Percentiles rank a stretch among this genome's conserved stretches.
phyloP scores from a whole-genome alignment of 129 eudicot genomes.

The Cynara cardunculus region DNA sequence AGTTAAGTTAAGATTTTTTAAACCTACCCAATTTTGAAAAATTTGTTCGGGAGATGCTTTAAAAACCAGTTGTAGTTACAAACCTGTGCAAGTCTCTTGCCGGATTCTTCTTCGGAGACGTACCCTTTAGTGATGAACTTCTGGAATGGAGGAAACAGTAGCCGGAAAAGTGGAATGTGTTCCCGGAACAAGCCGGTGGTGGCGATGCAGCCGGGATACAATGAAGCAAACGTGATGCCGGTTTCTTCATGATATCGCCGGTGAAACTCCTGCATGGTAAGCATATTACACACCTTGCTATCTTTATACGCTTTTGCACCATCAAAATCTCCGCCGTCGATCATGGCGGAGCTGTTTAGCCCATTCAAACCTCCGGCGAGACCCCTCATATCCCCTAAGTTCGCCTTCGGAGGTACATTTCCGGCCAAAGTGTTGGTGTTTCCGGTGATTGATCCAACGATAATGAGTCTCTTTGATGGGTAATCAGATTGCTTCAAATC shows the following conservation, averaged over 20 bases:
- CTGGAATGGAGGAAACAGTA: slow-evolving; percentile 86
- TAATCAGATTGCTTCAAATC: slow-evolving; percentile 80
- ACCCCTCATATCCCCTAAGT: slow-evolving; percentile 76
- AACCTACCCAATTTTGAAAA: too few species aligned
- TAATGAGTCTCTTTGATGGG: slow-evolving; percentile 72
- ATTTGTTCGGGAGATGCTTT: too few species aligned
- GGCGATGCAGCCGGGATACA: slow-evolving; percentile 94
- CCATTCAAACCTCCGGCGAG: slow-evolving; percentile 66
- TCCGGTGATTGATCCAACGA: slow-evolving; percentile 85
- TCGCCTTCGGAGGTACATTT: slow-evolving; percentile 82
- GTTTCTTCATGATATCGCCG: slow-evolving; percentile 85
- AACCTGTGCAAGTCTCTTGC: slow-evolving; percentile 97
- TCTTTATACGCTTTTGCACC: slow-evolving; percentile 92
- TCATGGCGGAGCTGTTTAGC: slow-evolving; percentile 75
- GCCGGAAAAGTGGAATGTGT: slow-evolving; percentile 77
- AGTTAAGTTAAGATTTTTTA: too few species aligned
- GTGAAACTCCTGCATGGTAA: slow-evolving; percentile 92
- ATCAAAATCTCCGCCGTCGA: slow-evolving; percentile 69
- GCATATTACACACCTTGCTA: slow-evolving; percentile 89
- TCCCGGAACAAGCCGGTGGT: slow-evolving; percentile 85
- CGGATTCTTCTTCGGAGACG: slow-evolving; percentile 83
- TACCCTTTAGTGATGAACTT: slow-evolving; percentile 81
- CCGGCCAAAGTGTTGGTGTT: slow-evolving; percentile 82
- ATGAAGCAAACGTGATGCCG: slow-evolving; percentile 79
- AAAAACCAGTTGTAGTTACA: too few species aligned